Base-by-base conservation (phyloP, 1,284 basidiomycete genomes). In the Irpex sp. region DNA sequence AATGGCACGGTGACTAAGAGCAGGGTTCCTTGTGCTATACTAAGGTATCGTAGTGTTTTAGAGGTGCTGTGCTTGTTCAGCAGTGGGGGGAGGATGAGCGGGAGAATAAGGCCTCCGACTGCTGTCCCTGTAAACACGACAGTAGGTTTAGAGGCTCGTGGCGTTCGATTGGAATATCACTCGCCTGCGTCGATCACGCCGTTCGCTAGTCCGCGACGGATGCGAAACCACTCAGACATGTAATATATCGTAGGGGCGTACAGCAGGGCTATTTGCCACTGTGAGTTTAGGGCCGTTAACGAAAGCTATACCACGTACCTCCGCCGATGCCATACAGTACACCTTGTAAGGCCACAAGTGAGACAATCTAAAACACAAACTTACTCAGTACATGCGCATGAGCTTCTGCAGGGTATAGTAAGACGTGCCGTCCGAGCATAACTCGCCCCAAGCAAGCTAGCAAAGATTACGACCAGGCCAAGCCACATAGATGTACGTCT, bases 211-310 rank as follows among this genome's bases (percentile, higher is more conserved):
- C 80, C 80, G 17, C 78, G 67, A 0, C 75, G 72, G 4, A 64
- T 64, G 21, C 78, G 71, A 64, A 82, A 82, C 81, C 80, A 82
- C 61, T 81, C 79, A 0, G 76, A 73, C 62, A 82, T 67, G 64
- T 74, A 79, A 15, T 72, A 74, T 13, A 81, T 71, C 38, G 70
- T 72, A 1, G 77, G 74, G 6, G 71, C 68, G 64, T 77, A 79
- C 1, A 79, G 62, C 17, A 80, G 57, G 2, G 74, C 77, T 78
- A 4, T 26, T 26, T 26, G n/a, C 9, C 6, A 8, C 26, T 31
- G 37, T 49, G 5, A 38, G 13, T 6, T 9, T 13, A 7, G 60
- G 11, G 26, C 26, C 26, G 26, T 26, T 26, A 3, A 26, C 26
- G 26, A 6, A 34, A 11, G 26, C 26, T 4, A 4, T 26, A 26